A percentile compares a stretch with the other conserved stretches of the same genome.
phyloP scores from a whole-genome alignment of 176 grass and related monocot genomes.

The Phoenix roebelenii region DNA sequence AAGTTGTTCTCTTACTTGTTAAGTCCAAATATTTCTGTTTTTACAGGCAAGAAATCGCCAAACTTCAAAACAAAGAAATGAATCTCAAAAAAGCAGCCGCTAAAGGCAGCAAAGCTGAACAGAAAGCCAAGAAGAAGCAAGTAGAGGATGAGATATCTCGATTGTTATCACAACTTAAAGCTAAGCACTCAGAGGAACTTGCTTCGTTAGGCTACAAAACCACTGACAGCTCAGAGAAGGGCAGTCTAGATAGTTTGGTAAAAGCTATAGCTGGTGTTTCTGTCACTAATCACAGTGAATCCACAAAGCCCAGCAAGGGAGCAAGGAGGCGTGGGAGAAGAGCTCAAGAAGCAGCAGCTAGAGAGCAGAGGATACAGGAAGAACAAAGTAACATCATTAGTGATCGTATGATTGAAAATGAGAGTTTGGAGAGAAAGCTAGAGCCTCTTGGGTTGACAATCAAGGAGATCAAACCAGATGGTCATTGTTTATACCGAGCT shows the following conservation, averaged over 20 bases:
- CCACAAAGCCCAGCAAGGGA: conserved; percentile 61
- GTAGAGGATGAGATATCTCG: conserved; percentile 72
- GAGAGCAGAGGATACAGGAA: conserved; percentile 91
- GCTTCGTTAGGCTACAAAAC: conserved; percentile 67
- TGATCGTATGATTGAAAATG: conserved; percentile 67
- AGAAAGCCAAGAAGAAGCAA: conserved; percentile 96
- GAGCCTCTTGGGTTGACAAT: conserved; percentile 68
- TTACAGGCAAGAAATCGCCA: conserved; percentile 70
- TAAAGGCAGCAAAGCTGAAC: conserved; percentile 95
- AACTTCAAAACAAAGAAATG: conserved; percentile 85
- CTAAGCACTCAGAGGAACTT: conserved; percentile 61
- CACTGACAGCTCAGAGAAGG: conserved; percentile 34
- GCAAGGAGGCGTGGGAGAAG: conserved; percentile 54
- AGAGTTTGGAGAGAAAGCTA: conserved; percentile 59
- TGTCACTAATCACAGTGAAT: conserved; percentile 31
- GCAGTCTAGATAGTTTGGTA: conserved; percentile 62
- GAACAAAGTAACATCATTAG: conserved; percentile 80
- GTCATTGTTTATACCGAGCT: conserved; percentile 91
- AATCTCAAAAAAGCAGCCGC: conserved; percentile 82
- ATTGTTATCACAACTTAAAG: conserved; percentile 57
- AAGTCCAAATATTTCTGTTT: conserved; percentile 2
- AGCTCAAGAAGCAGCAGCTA: conserved; percentile 82
- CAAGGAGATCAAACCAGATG: conserved; percentile 87
- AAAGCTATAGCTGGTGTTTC: conserved; percentile 85
- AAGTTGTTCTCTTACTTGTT: neutral